Conservation (phyloP, 768 basidiomycete species). For the Rickenella mellea region DNA sequence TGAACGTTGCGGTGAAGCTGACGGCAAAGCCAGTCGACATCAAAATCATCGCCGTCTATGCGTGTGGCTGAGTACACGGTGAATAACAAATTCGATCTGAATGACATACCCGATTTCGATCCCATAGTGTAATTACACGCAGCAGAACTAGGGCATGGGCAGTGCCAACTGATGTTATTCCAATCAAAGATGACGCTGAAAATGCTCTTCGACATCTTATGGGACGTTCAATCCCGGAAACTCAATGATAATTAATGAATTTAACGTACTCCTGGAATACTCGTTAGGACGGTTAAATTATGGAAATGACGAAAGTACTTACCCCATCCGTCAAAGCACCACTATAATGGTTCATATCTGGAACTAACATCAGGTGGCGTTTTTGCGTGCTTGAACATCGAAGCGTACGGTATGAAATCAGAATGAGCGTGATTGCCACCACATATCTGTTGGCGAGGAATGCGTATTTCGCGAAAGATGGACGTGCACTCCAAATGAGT, state of each 20-base stretch:
- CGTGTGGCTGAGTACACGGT: not conserved
- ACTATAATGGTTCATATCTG: not conserved
- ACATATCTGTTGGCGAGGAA: constrained; percentile 32
- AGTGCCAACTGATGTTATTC: constrained; percentile 19
- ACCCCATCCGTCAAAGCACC: not conserved
- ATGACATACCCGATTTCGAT: constrained; percentile 18
- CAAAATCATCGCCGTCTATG: constrained; percentile 14
- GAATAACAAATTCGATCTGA: not conserved
- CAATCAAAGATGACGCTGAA: constrained; percentile 7
- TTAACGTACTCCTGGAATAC: too few relatives aligned
- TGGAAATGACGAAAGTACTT: too few relatives aligned
- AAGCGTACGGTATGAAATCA: constrained; percentile 18
- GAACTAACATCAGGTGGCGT: too few relatives aligned
- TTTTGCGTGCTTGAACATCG: too few relatives aligned
- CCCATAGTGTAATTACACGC: constrained; percentile 26
- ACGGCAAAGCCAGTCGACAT: constrained; percentile 18
- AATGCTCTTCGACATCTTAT: not conserved
- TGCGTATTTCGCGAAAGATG: constrained; percentile 25
- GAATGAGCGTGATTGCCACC: constrained; percentile 18
- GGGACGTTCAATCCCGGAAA: too few relatives aligned
- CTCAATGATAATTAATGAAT: too few relatives aligned
- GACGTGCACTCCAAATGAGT: constrained; percentile 29
- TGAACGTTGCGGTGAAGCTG: constrained; percentile 16
- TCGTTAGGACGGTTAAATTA: too few relatives aligned
- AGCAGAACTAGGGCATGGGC: constrained; percentile 24